Percentiles rank a stretch among this genome's conserved stretches.
phyloP scores from a whole-genome alignment of 2,329 filamentous ascomycete genomes.

The Neofusicoccum sp. region DNA sequence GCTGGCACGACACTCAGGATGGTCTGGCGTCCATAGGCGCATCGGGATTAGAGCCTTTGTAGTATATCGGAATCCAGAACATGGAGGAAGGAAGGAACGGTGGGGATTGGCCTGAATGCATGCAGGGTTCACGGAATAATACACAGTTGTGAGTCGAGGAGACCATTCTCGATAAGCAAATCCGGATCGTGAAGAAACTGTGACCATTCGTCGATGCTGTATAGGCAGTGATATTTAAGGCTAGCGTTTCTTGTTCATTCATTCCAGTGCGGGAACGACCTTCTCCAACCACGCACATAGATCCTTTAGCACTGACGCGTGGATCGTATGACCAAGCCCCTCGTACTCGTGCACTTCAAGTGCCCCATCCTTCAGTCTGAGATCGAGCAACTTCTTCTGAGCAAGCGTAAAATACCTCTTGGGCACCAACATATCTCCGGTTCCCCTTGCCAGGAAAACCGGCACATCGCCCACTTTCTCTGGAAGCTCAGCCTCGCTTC shows the following conservation, averaged over 20 bases:
- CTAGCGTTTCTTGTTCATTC: conserved; percentile 5
- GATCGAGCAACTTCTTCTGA: conserved; percentile 39
- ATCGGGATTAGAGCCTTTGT: conserved; percentile 12
- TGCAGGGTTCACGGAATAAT: conserved; percentile 9
- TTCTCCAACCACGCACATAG: conserved; percentile 43
- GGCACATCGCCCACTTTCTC: conserved; percentile 36
- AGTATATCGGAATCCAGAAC: conserved; percentile 1
- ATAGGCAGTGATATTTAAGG: too few relatives aligned
- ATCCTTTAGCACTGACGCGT: conserved; percentile 45
- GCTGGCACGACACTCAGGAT: conserved; percentile 3
- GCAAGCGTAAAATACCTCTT: conserved; percentile 43
- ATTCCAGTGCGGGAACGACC: conserved; percentile 39
- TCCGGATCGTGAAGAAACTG: too few relatives aligned
- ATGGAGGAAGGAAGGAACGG: not conserved
- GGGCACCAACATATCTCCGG: conserved; percentile 49
- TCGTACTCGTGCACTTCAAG: conserved; percentile 49
- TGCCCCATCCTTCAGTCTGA: conserved; percentile 40
- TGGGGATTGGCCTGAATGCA: not conserved
- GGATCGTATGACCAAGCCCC: conserved; percentile 47
- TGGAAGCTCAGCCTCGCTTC: conserved; percentile 37
- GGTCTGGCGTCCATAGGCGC: conserved; percentile 7
- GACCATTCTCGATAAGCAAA: too few relatives aligned
- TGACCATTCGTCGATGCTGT: too few relatives aligned
- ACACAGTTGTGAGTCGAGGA: not conserved
- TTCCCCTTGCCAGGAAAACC: conserved; percentile 49